Base-by-base conservation (phyloP, 1,139 yeast species). In the Yamadazyma dushanensis region DNA sequence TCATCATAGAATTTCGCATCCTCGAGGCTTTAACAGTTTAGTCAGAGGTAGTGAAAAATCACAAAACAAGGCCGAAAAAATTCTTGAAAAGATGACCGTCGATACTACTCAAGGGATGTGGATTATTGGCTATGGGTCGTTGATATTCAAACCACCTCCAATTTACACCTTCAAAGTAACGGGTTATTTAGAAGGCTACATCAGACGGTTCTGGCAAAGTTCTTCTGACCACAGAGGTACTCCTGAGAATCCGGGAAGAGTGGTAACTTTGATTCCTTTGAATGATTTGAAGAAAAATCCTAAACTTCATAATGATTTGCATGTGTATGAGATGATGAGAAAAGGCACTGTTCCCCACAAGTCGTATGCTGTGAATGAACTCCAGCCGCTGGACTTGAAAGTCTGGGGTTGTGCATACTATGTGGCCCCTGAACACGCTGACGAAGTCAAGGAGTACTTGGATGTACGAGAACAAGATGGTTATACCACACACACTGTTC, bases 201-300 rank as follows among this genome's bases (percentile, higher is more conserved):
- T 83, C 2, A 69, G 97, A 16, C 64, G 96, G 37, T 90, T 90
- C 56, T 90, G 97, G 97, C 96, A 89, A 59, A 77, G 87, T 28
- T 82, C 94, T 5, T 78, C 82, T 15, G 97, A 90, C 57, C 96
- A 90, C 56, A 63, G 97, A 36, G 97, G 97, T 0, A 85, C 95
- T 0, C 88, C 88, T 0, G 86, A 78, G 37, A 57, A 63, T 8
- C 96, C 96, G 0, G 97, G 97, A 1, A 61, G 97, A 30, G 97
- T 90, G 1, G 96, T 78, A 2, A 90, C 97, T 0, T 66, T 90
- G 31, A 65, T 90, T 0, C 76, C 84, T 37, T 57, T 74, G 46
- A 61, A 71, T 27, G 78, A 83, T 50, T 66, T 88, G 50, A 65
- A 63, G 34, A 29, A 47, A 31, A 41, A 70, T 52, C 40, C 53